phyloP scores from a whole-genome alignment of 2,329 filamentous ascomycete genomes.

The Colletotrichum karsti region DNA sequence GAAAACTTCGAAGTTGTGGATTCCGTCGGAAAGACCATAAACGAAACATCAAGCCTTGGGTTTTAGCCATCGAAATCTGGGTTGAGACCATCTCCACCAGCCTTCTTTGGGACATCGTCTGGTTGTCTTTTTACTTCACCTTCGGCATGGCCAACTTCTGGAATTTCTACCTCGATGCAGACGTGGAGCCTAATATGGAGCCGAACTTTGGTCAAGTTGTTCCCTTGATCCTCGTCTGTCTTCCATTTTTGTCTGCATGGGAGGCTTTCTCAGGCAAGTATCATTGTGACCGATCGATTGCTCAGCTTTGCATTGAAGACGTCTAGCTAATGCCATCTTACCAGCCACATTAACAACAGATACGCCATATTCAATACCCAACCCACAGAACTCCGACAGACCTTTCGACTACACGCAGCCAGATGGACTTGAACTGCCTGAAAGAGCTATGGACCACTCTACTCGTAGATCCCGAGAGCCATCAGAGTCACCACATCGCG shows the following conservation, averaged over 20 bases:
- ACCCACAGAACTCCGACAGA: no score
- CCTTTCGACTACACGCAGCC: background rate
- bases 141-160: background rate
- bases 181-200: background rate
- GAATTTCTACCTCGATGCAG: background rate
- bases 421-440: no score
- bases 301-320: background rate
- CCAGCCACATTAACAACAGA: background rate
- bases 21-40: no score
- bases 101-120: background rate
- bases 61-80: background rate
- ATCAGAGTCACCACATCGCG: background rate
- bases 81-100: background rate
- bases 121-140: background rate
- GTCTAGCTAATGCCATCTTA: background rate
- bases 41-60: background rate
- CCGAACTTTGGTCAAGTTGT: background rate
- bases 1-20: rapidly evolving
- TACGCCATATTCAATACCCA: background rate
- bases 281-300: rapidly evolving
- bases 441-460: no score
- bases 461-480: no score
- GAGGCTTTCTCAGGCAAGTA: background rate
- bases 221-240: background rate
- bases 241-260: background rate